These are phyloP conservation scores for Fusarium chaquense DNA, from an alignment of 2,329 filamentous ascomycete species.

Conservation along the genomic window DNA sequence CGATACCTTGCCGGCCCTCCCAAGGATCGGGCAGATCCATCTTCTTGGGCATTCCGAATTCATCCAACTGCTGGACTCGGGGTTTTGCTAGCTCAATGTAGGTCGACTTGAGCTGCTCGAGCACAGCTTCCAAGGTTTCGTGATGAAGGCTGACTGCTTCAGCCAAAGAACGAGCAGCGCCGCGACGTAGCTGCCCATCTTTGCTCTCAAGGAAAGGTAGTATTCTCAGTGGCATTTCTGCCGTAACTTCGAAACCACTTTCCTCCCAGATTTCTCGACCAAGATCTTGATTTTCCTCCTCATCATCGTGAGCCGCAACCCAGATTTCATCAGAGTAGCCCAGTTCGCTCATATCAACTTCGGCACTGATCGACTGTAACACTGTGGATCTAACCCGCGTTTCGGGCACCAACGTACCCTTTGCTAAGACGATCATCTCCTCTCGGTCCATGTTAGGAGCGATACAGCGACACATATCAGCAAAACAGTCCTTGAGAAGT, in stretches of 20 bases:
- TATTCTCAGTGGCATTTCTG: slow-evolving; percentile 74
- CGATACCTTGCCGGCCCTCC: slow-evolving; percentile 91
- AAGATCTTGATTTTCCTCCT: slow-evolving; percentile 85
- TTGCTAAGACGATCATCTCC: slow-evolving; percentile 82
- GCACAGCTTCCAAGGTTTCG: slow-evolving; percentile 69
- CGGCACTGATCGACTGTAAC: slow-evolving; percentile 88
- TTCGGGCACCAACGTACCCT: slow-evolving; percentile 83
- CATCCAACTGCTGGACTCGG: slow-evolving; percentile 84
- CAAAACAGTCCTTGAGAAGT: slow-evolving; percentile 90
- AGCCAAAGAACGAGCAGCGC: slow-evolving; percentile 84
- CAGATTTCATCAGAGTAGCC: slow-evolving; percentile 91
- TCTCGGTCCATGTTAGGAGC: slow-evolving; percentile 80
- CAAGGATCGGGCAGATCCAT: slow-evolving; percentile 88
- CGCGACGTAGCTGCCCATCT: slow-evolving; percentile 84
- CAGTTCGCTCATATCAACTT: slow-evolving; percentile 90
- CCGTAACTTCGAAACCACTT: slow-evolving; percentile 79
- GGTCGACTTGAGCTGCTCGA: slow-evolving; percentile 74
- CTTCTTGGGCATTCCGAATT: slow-evolving; percentile 94
- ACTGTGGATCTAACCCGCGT: slow-evolving; percentile 84
- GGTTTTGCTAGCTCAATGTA: slow-evolving; percentile 87
- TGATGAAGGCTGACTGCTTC: slow-evolving; percentile 75
- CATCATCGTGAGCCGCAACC: slow-evolving; percentile 92
- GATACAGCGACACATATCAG: slow-evolving; percentile 85
- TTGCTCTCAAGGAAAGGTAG: slow-evolving; percentile 83
- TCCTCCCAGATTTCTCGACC: slow-evolving; percentile 95